A percentile compares a stretch with the other conserved stretches of the same genome.
These are phyloP conservation scores for Bothriochloa decipiens DNA, from an alignment of 176 grass and related monocot species.

Conservation along the genomic window DNA sequence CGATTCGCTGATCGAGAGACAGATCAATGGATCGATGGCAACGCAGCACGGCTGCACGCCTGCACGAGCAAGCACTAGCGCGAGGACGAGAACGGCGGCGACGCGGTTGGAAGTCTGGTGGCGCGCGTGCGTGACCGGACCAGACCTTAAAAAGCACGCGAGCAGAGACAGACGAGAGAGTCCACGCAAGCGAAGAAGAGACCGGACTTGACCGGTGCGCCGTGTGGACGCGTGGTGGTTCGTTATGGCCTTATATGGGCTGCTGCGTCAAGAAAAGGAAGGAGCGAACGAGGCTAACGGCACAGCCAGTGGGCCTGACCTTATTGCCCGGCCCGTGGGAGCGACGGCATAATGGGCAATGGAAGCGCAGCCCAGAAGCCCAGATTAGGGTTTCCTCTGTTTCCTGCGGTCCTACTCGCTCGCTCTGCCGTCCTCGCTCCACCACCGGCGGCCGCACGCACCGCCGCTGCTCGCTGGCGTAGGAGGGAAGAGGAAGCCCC, in stretches of 20 bases:
- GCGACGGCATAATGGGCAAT: not conserved
- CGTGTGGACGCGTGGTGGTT: not conserved
- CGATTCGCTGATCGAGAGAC: too few species aligned
- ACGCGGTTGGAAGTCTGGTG: too few species aligned
- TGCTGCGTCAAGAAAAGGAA: not conserved
- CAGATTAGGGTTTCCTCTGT: not conserved
- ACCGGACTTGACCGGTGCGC: not conserved
- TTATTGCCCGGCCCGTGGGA: not conserved
- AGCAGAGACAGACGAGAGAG: too few species aligned
- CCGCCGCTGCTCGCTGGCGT: not conserved
- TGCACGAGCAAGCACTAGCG: too few species aligned
- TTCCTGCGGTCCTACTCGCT: not conserved
- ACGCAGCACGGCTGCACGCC: too few species aligned
- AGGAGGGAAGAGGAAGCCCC: too few species aligned
- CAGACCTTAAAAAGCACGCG: too few species aligned
- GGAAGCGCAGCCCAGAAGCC: not conserved
- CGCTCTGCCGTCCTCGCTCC: not conserved
- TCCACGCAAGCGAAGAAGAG: not conserved
- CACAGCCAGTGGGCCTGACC: not conserved
- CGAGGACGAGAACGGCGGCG: too few species aligned
- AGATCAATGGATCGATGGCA: too few species aligned
- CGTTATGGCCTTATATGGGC: not conserved
- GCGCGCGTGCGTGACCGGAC: too few species aligned
- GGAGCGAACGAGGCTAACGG: too few species aligned
- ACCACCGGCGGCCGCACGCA: not conserved